Evolutionary conservation across 805 yeast genomes (phyloP), one percentile per base, ranked within the genome.

Genomic region (Ogataea henricii): DNA sequence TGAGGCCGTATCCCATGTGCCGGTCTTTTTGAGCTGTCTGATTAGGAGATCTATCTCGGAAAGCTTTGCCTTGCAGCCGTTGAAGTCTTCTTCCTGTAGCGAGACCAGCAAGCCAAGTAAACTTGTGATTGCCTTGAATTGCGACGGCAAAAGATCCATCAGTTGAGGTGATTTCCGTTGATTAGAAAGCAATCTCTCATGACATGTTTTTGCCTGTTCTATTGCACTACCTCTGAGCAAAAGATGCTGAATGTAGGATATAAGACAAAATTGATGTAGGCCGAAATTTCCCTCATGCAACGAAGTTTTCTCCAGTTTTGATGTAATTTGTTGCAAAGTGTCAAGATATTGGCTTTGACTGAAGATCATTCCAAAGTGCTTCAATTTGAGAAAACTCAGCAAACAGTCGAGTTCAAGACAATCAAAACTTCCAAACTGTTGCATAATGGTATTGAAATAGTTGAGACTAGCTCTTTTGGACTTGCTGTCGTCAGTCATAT

Each of bases 381-480:
- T 64, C 17, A 65, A 55, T 48, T 70, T 68, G 27, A 67, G 47
- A 17, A 71, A 60, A 18, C 53, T 49, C 21, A 76, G 64, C 14
- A 73, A 46, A n/a, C 59, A 51, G 2, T 65, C 45, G 7, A 66
- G 55, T 5, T 58, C 55, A 2, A 10, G 9, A 12, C 42, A 48
- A 3, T 59, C 60, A 6, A 40, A 23, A 2, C 30, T 13, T n/a
- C 50, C 43, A 48, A 58, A 63, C 20, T 58, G 56, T 1, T 51
- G 41, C 2, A 66, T 54, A 7, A 62, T 55, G 3, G 57, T 60
- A 46, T 62, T 63, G 23, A 73, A 47, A 49, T 66, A 73, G 23
- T 58, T 62, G n/a, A 64, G n/a, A 3, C 67, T 52, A 5, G 69
- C 45, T 13, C 54, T 63, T 10, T 63, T 49, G 18, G 26, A 26